A percentile compares a stretch with the other conserved stretches of the same genome.
phyloP scores from a whole-genome alignment of 148 eudicot species.

The Fallopia convolvulus region DNA sequence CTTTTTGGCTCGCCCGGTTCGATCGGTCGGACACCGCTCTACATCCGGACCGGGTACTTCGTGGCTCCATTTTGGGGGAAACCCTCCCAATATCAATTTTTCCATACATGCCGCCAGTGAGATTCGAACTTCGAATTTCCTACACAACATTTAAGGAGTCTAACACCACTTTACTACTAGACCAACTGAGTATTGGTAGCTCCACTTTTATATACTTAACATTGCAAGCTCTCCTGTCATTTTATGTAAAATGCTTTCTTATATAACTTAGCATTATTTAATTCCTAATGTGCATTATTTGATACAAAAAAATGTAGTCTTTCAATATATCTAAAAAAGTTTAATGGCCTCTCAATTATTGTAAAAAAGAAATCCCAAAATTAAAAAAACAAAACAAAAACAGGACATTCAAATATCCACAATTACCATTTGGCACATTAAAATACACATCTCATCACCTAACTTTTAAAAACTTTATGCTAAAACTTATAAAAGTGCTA shows the following conservation, averaged over 20 bases:
- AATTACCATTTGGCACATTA: neutral
- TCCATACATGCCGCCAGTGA: too few species aligned
- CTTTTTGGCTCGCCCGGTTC: too few species aligned
- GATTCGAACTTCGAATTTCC: too few species aligned
- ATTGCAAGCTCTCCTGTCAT: neutral
- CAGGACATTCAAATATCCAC: neutral
- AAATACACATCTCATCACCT: neutral
- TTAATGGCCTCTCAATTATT: neutral
- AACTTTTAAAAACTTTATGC: neutral
- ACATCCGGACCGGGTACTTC: too few species aligned
- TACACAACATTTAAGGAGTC: too few species aligned
- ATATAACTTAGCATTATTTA: neutral
- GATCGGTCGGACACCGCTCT: too few species aligned
- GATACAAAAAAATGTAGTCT: neutral
- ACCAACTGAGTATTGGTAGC: too few species aligned
- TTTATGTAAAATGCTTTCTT: neutral
- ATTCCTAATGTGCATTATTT: neutral
- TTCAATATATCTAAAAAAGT: neutral
- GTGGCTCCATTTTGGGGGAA: too few species aligned
- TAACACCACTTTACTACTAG: too few species aligned
- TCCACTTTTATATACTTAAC: neutral
- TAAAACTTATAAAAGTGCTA: conserved; percentile 12
- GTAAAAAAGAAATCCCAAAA: neutral
- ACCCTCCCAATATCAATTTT: too few species aligned
- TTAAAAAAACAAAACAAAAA: neutral